Conservation (phyloP, 2,329 filamentous ascomycete genomes). For the Trichoderma harzianum region DNA sequence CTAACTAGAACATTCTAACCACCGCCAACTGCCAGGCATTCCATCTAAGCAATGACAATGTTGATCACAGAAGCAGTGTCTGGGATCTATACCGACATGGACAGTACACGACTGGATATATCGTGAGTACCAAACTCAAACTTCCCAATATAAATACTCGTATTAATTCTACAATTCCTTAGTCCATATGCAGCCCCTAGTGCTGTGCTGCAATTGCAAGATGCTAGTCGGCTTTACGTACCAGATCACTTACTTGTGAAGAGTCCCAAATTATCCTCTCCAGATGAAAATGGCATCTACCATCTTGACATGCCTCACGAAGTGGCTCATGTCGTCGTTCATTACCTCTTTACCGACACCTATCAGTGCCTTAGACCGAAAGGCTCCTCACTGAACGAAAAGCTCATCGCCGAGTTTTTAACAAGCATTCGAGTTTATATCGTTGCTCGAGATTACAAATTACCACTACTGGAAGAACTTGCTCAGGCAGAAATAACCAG, state of each 20-base stretch:
- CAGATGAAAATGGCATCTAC: neutral
- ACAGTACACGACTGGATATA: neutral
- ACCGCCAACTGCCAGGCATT: neutral
- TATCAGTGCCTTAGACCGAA: conserved; percentile 11
- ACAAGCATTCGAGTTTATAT: conserved; percentile 14
- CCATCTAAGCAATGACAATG: neutral
- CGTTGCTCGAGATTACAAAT: conserved; percentile 1
- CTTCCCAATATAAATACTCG: neutral
- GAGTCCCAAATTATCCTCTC: neutral
- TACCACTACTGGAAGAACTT: neutral
- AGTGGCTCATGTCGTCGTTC: conserved; percentile 14
- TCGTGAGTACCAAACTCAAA: neutral
- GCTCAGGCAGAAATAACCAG: conserved; percentile 10
- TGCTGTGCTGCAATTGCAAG: neutral
- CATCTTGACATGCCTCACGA: neutral
- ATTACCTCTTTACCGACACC: conserved; percentile 15
- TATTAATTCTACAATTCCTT: neutral
- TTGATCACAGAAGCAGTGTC: neutral
- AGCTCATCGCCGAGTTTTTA: neutral
- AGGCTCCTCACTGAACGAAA: neutral
- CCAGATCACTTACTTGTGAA: neutral
- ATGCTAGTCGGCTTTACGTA: conserved; percentile 3
- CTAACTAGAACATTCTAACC: neutral
- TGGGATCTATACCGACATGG: neutral
- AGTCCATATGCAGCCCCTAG: conserved; percentile 10